These are phyloP conservation scores for Petunia hybrid DNA, from an alignment of 305 asterid species.

Conservation along the genomic window DNA sequence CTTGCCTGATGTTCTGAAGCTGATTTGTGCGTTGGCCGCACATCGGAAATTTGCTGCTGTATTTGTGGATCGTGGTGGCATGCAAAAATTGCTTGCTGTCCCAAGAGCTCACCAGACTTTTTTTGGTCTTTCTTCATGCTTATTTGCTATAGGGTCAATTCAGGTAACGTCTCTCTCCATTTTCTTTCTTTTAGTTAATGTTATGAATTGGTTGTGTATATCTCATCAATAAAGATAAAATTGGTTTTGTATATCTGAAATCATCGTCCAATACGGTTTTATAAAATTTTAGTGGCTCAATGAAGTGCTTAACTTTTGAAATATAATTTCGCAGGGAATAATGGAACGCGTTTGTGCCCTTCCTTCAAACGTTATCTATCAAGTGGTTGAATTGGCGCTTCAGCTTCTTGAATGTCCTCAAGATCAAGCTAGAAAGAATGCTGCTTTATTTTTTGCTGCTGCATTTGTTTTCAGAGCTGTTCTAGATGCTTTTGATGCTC, in stretches of 20 bases:
- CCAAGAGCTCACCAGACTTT: constrained; percentile 80
- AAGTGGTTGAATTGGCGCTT: constrained; percentile 89
- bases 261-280: not conserved
- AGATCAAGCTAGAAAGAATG: constrained; percentile 93
- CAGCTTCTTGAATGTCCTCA: constrained; percentile 87
- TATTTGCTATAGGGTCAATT: constrained; percentile 88
- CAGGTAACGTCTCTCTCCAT: constrained; percentile 63
- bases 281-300: not conserved
- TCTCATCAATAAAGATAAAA: too few species aligned
- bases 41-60: constrained; percentile 94
- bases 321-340: constrained; percentile 68
- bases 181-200: constrained; percentile 5
- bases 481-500: constrained; percentile 91
- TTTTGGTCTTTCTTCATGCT: constrained; percentile 92
- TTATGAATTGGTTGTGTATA: not conserved
- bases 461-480: constrained; percentile 96
- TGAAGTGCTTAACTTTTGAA: constrained; percentile 35
- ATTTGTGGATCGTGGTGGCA: constrained; percentile 97
- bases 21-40: constrained; percentile 94
- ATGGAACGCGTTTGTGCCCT: constrained; percentile 99
- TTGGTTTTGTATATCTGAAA: not conserved
- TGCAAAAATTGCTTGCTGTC: constrained; percentile 82
- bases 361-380: constrained; percentile 80
- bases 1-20: constrained; percentile 89
- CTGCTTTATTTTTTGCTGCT: constrained; percentile 92